Conservation (phyloP, 495 filamentous ascomycete species). For the Neurospora sp. region DNA sequence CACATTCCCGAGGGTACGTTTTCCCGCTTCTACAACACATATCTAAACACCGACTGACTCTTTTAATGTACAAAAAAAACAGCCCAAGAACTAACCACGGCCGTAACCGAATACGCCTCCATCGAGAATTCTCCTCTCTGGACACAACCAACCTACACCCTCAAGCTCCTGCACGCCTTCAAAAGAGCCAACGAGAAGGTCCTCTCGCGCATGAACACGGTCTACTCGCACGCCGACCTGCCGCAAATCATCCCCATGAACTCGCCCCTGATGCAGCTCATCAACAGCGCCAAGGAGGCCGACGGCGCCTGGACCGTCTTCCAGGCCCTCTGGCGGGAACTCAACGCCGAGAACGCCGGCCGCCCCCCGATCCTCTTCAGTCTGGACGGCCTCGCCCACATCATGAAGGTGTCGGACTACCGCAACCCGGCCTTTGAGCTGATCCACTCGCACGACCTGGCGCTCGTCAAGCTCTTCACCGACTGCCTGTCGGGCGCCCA, state of each 20-base stretch:
- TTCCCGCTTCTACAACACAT: too few relatives aligned
- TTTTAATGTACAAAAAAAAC: not conserved
- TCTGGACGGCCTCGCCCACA: slow-evolving; percentile 68
- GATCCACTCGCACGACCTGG: slow-evolving; percentile 82
- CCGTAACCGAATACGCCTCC: slow-evolving; percentile 65
- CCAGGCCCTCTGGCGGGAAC: slow-evolving; percentile 68
- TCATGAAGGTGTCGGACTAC: slow-evolving; percentile 69
- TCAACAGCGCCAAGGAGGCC: slow-evolving; percentile 61
- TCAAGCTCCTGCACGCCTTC: slow-evolving; percentile 60
- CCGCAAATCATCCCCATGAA: slow-evolving; percentile 44
- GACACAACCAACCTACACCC: slow-evolving; percentile 64
- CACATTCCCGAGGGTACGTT: slow-evolving; percentile 75
- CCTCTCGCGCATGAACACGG: slow-evolving; percentile 47
- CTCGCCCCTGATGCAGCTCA: slow-evolving; percentile 57
- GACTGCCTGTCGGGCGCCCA: slow-evolving; percentile 51
- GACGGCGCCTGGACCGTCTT: slow-evolving; percentile 74
- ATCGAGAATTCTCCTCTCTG: slow-evolving; percentile 51
- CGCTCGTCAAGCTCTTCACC: slow-evolving; percentile 64
- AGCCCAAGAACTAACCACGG: slow-evolving; percentile 77
- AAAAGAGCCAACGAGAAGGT: slow-evolving; percentile 59
- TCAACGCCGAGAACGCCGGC: slow-evolving; percentile 43
- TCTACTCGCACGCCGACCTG: slow-evolving; percentile 50
- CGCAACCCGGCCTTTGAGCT: slow-evolving; percentile 51
- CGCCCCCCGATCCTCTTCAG: slow-evolving; percentile 72
- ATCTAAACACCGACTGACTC: too few relatives aligned